Conservation (phyloP, 2,329 filamentous ascomycete species). For the Aspergillus amoenus region DNA sequence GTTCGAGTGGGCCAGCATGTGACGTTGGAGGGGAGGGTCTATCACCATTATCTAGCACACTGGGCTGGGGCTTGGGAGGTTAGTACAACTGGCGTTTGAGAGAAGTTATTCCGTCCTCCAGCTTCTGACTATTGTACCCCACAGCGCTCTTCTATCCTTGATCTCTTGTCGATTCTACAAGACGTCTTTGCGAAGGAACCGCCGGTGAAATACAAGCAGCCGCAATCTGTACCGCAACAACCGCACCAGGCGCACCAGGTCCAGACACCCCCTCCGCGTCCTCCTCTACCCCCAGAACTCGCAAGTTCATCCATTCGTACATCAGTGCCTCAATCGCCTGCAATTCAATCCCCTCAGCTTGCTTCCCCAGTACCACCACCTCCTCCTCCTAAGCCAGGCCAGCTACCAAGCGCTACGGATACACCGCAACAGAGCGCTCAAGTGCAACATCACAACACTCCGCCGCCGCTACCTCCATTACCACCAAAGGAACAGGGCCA, state of each 20-base stretch:
- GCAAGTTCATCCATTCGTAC: slow-evolving; percentile 39
- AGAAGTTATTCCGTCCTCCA: not conserved
- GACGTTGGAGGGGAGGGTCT: slow-evolving; percentile 86
- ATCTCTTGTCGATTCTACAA: slow-evolving; percentile 77
- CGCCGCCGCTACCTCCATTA: slow-evolving; percentile 39
- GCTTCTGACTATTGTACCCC: not conserved
- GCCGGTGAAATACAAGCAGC: slow-evolving; percentile 74
- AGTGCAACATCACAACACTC: slow-evolving; percentile 29
- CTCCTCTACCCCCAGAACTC: slow-evolving; percentile 68
- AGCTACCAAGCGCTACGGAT: slow-evolving; percentile 17
- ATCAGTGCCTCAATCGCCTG: slow-evolving; percentile 21
- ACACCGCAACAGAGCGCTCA: slow-evolving; percentile 14
- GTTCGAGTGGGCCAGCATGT: slow-evolving; percentile 93
- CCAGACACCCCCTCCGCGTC: slow-evolving; percentile 64
- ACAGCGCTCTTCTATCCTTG: slow-evolving; percentile 76
- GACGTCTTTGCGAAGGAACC: slow-evolving; percentile 94
- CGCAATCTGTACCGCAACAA: slow-evolving; percentile 34
- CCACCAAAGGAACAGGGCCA: slow-evolving; percentile 33
- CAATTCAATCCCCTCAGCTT: slow-evolving; percentile 14
- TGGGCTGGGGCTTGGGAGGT: slow-evolving; percentile 92
- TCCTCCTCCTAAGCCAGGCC: slow-evolving; percentile 40
- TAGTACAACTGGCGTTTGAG: slow-evolving; percentile 41
- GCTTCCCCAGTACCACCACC: slow-evolving; percentile 28
- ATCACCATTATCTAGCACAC: slow-evolving; percentile 90
- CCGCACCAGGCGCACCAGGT: slow-evolving; percentile 26